These are phyloP conservation scores for Tetrastigma voinierianum DNA, from an alignment of 164 flowering plant species.

Conservation along the genomic window DNA sequence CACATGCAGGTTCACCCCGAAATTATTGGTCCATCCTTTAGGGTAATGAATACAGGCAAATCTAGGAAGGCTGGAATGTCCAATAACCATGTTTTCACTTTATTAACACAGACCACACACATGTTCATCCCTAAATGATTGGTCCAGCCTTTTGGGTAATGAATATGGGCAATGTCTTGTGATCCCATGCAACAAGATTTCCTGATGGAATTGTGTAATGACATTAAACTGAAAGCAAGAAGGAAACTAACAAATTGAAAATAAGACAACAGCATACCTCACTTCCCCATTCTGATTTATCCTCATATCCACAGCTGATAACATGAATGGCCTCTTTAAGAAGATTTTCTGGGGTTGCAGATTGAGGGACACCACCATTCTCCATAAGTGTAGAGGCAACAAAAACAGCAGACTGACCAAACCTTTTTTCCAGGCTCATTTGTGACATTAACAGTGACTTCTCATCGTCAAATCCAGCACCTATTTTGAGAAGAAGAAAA, in stretches of 20 bases:
- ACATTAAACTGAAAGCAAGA: background rate
- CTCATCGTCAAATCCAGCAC: conserved; percentile 79
- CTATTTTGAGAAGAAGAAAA: conserved; percentile 18
- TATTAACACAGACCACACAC: no score
- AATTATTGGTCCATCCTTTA: no score
- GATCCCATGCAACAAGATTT: background rate
- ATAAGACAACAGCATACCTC: conserved; percentile 45
- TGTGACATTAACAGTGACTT: conserved; percentile 83
- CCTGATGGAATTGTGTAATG: no score
- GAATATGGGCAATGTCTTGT: no score
- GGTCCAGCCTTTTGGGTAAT: no score
- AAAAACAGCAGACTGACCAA: conserved; percentile 85
- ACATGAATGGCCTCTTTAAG: conserved; percentile 93
- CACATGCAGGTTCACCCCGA: no score
- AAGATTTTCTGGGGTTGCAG: conserved; percentile 75
- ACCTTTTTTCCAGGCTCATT: conserved; percentile 78
- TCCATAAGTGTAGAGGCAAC: conserved; percentile 91
- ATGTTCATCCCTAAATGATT: no score
- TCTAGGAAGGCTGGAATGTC: no score
- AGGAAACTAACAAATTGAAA: background rate
- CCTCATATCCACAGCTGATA: conserved; percentile 89
- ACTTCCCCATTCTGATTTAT: conserved; percentile 80
- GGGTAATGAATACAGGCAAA: no score
- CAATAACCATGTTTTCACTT: no score
- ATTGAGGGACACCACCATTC: conserved; percentile 86